These are phyloP conservation scores for Pelagomonas calceolata DNA, from an alignment of 108 stramenopile species.

Conservation along the genomic window DNA sequence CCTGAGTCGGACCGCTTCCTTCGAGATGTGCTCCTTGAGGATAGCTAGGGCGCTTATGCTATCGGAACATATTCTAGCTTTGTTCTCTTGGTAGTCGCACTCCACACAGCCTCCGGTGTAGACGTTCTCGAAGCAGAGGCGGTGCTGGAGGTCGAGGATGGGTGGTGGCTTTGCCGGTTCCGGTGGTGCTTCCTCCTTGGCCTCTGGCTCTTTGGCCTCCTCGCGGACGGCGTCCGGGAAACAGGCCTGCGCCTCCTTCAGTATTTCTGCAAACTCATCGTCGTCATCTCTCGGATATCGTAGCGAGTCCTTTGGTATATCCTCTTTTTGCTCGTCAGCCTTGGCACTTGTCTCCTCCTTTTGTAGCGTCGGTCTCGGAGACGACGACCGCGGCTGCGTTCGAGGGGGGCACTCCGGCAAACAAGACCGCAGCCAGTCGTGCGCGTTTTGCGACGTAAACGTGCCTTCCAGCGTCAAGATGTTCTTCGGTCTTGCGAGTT, in stretches of 20 bases:
- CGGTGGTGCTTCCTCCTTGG: neutral
- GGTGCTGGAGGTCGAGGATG: neutral
- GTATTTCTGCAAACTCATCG: too few relatives aligned
- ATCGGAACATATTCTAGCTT: conserved; percentile 19
- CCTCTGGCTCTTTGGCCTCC: neutral
- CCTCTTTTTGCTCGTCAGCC: too few relatives aligned
- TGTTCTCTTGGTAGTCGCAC: conserved; percentile 12
- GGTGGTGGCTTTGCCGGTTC: neutral
- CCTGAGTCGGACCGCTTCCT: conserved; percentile 21
- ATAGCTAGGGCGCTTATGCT: conserved; percentile 32
- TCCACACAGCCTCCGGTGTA: conserved; percentile 22
- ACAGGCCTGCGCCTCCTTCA: neutral
- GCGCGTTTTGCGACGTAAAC: conserved; percentile 15
- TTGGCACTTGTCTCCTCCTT: neutral
- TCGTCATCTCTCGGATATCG: too few relatives aligned
- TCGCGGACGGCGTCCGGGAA: neutral
- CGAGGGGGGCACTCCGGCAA: conserved; percentile 30
- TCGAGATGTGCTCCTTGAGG: conserved; percentile 25
- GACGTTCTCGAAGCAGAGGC: conserved; percentile 27
- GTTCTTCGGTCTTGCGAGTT: conserved; percentile 20
- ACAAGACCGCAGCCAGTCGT: conserved; percentile 29
- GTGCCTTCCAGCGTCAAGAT: conserved; percentile 12
- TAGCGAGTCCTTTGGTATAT: too few relatives aligned
- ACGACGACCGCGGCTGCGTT: conserved; percentile 2
- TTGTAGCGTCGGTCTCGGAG: too few relatives aligned